Evolutionary conservation across 805 yeast genomes (phyloP).

Genomic region (Maudiozyma serrabonitensis): DNA sequence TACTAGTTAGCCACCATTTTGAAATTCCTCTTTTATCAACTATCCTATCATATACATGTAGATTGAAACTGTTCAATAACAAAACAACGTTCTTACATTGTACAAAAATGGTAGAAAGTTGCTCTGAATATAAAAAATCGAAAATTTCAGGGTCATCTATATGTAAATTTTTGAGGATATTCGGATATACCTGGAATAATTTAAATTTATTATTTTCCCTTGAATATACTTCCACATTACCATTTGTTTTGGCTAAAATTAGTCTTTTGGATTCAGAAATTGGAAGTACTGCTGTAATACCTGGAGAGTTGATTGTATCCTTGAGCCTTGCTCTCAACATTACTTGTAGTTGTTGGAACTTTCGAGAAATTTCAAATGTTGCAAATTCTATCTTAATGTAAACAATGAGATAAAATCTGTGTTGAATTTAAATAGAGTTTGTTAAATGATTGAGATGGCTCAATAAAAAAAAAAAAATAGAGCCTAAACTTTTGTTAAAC

Average conservation of each 20-base stretch:
- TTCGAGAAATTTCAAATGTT: too few species aligned
- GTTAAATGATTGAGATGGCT: too few species aligned
- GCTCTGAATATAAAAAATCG: constrained; percentile 17
- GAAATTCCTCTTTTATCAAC: constrained; percentile 25
- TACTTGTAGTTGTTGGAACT: neutral
- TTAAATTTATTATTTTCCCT: constrained; percentile 14
- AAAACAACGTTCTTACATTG: constrained; percentile 18
- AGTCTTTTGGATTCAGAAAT: constrained; percentile 20
- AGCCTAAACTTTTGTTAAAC: too few species aligned
- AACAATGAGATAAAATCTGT: too few species aligned
- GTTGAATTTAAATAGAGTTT: too few species aligned
- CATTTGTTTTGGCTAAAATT: constrained; percentile 19
- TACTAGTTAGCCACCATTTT: constrained; percentile 19
- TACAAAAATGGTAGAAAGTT: constrained; percentile 23
- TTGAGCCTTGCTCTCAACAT: constrained; percentile 19
- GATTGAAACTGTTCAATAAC: constrained; percentile 22
- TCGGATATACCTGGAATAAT: constrained; percentile 22
- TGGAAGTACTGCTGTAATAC: constrained; percentile 18
- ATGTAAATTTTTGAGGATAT: constrained; percentile 16
- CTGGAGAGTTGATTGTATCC: constrained; percentile 14
- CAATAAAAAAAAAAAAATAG: too few species aligned
- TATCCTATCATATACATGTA: constrained; percentile 26
- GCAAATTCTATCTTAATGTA: too few species aligned
- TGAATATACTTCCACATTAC: constrained; percentile 24
- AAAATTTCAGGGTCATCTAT: constrained; percentile 12